Evolutionary conservation across 2,329 filamentous ascomycete species (phyloP).

Genomic region (Penicillium crustosum): DNA sequence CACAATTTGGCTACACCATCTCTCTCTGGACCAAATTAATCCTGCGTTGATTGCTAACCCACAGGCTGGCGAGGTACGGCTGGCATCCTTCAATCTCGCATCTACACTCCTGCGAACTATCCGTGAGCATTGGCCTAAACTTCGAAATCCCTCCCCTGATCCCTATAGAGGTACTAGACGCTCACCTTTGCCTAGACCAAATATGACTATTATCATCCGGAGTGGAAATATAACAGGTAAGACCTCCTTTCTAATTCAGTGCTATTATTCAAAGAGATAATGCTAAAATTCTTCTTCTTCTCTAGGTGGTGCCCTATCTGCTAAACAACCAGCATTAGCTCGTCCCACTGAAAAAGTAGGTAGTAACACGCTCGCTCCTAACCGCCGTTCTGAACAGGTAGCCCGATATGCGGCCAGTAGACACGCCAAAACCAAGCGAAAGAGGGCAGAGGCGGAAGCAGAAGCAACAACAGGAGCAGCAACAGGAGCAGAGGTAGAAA

Average conservation of each 20-base stretch:
- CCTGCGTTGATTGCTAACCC: not conserved
- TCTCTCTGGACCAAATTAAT: not conserved
- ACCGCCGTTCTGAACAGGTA: not conserved
- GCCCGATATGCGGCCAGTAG: not conserved
- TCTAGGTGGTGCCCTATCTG: not conserved
- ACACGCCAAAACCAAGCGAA: not conserved
- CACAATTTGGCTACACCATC: not conserved
- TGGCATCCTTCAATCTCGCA: not conserved
- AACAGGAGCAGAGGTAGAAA: not conserved
- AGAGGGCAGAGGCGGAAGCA: not conserved
- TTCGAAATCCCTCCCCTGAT: not conserved
- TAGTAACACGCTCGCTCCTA: not conserved
- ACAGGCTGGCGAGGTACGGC: not conserved
- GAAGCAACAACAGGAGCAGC: not conserved
- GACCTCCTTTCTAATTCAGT: not conserved
- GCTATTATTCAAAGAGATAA: not conserved
- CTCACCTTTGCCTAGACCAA: conserved; percentile 2
- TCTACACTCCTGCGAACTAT: not conserved
- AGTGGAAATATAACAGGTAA: not conserved
- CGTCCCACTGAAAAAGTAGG: not conserved
- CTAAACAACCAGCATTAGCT: not conserved
- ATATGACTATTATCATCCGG: not conserved
- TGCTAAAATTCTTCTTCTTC: not conserved
- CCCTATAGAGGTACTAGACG: not conserved
- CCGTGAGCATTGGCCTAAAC: not conserved